Percentiles rank a stretch among this genome's conserved stretches.
Evolutionary conservation across 768 basidiomycete species (phyloP).

Genomic region (Peribolospora kevripleyi): DNA sequence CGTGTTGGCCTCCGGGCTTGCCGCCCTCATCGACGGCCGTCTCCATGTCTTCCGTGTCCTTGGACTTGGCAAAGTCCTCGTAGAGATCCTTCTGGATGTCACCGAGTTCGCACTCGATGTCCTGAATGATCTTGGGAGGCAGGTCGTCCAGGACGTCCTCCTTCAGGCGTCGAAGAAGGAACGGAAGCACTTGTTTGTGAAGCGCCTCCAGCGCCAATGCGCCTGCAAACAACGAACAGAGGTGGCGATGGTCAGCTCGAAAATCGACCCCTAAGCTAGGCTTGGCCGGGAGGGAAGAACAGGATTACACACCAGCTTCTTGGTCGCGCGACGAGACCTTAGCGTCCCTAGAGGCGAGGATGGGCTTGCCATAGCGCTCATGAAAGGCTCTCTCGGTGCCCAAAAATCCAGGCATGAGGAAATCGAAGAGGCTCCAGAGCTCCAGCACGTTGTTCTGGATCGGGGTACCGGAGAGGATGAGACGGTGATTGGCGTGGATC

Average conservation of each 20-base stretch:
- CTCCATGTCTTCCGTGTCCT: conserved; percentile 29
- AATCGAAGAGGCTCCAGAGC: conserved; percentile 95
- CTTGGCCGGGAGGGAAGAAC: background rate
- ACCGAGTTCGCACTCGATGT: conserved; percentile 94
- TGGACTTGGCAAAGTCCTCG: conserved; percentile 71
- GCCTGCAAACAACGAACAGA: conserved; percentile 28
- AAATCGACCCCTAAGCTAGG: background rate
- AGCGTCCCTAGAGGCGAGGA: conserved; percentile 77
- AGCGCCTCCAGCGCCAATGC: conserved; percentile 80
- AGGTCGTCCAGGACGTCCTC: conserved; percentile 89
- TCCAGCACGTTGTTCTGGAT: conserved; percentile 98
- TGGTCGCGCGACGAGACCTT: conserved; percentile 60
- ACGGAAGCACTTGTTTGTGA: conserved; percentile 97
- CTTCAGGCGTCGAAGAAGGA: conserved; percentile 81
- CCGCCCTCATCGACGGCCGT: conserved; percentile 23
- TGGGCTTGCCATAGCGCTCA: conserved; percentile 86
- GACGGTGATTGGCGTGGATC: conserved; percentile 67
- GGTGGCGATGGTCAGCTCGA: background rate
- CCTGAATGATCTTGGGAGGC: conserved; percentile 97
- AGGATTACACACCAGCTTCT: conserved; percentile 58
- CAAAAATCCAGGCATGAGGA: conserved; percentile 95
- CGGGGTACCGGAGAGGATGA: conserved; percentile 88
- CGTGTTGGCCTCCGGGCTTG: conserved; percentile 35
- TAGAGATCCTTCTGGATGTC: conserved; percentile 81
- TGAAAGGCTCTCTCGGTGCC: conserved; percentile 89